phyloP scores from a whole-genome alignment of 2,329 filamentous ascomycete species.

The Talaromyces sp. region DNA sequence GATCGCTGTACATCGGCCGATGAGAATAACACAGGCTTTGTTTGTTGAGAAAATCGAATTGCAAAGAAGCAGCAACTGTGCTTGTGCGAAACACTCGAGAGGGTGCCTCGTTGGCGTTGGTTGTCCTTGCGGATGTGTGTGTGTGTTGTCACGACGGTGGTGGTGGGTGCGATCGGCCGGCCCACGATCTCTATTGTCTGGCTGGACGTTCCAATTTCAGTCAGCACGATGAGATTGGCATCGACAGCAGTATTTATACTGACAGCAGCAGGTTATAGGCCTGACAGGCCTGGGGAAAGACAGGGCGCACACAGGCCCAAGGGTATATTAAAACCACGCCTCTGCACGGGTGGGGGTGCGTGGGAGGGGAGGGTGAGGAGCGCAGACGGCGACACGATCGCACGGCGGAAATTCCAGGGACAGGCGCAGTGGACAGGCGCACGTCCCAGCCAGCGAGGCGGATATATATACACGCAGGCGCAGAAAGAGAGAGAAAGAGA shows the following conservation, averaged over 20 bases:
- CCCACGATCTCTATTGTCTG: neutral
- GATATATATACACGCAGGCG: neutral
- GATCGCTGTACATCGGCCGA: conserved; percentile 33
- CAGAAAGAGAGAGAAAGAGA: neutral
- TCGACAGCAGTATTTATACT: neutral
- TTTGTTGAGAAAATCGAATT: neutral
- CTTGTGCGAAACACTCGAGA: neutral
- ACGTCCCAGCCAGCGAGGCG: neutral
- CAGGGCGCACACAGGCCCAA: neutral
- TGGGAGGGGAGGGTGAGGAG: neutral
- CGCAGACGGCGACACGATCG: neutral
- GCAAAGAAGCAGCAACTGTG: neutral
- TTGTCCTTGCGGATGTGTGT: neutral
- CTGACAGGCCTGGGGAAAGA: neutral
- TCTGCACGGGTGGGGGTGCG: neutral
- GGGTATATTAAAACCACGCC: neutral
- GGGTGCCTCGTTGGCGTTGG: neutral
- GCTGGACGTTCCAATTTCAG: neutral
- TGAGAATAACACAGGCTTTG: neutral
- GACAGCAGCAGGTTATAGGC: neutral
- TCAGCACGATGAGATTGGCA: neutral
- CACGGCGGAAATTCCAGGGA: neutral
- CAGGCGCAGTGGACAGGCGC: neutral
- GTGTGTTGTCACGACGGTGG: neutral
- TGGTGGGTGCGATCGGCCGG: neutral